phyloP scores from a whole-genome alignment of 2,329 filamentous ascomycete species.

The Neurospora sp. region DNA sequence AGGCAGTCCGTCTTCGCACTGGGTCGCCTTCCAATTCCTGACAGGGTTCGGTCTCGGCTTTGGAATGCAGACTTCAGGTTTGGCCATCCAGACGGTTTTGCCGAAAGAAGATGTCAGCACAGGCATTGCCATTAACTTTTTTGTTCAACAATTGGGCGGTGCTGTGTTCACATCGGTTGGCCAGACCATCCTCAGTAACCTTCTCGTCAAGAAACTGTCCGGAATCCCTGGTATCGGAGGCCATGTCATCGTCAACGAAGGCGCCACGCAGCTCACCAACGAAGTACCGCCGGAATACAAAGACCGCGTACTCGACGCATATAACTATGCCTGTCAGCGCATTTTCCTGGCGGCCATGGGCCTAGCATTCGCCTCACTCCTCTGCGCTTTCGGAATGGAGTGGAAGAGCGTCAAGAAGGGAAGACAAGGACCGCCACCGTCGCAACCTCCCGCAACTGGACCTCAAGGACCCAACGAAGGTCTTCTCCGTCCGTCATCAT shows the following conservation, averaged over 20 bases:
- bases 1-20: slow-evolving; percentile 36
- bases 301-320: slow-evolving; percentile 47
- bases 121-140: slow-evolving; percentile 47
- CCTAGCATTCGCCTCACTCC: slow-evolving; percentile 42
- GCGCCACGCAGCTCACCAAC: slow-evolving; percentile 50
- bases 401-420: slow-evolving; percentile 59
- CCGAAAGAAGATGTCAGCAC: slow-evolving; percentile 41
- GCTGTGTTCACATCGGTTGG: slow-evolving; percentile 49
- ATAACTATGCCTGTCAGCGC: slow-evolving; percentile 53
- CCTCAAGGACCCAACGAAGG: not conserved
- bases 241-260: slow-evolving; percentile 32
- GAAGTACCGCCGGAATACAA: slow-evolving; percentile 41
- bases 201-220: slow-evolving; percentile 30
- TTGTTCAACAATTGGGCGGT: slow-evolving; percentile 49
- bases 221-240: slow-evolving; percentile 34
- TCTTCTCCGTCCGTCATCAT: not conserved
- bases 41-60: slow-evolving; percentile 49
- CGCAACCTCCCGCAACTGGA: not conserved
- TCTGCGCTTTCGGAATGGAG: slow-evolving; percentile 50
- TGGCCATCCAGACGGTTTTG: slow-evolving; percentile 48
- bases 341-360: slow-evolving; percentile 55
- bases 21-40: slow-evolving; percentile 52
- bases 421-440: slow-evolving; percentile 10
- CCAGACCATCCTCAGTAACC: slow-evolving; percentile 41
- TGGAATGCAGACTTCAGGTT: slow-evolving; percentile 46